phyloP scores from a whole-genome alignment of 192 early-diverging fungal species.

The Thoreauomyces humboldtii region DNA sequence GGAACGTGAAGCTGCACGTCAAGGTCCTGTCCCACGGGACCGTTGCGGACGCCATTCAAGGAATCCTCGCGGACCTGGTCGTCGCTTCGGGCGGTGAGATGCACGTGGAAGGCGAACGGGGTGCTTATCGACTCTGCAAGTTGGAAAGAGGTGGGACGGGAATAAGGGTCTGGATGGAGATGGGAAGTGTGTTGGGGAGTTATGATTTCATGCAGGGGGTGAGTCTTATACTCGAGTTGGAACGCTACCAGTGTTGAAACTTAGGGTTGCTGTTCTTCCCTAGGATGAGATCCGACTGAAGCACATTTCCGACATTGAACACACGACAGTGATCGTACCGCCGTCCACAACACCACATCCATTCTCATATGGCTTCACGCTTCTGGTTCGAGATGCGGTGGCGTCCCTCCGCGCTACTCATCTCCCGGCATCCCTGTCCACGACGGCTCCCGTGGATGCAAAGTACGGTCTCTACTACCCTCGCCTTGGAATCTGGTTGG shows the following conservation, averaged over 20 bases:
- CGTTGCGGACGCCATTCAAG: constrained; percentile 23
- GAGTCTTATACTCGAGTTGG: too few relatives aligned
- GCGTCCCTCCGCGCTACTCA: constrained; percentile 14
- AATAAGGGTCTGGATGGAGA: constrained; percentile 31
- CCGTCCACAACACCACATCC: constrained; percentile 6
- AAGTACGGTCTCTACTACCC: constrained; percentile 32
- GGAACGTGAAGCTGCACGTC: background rate
- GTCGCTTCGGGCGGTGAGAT: constrained; percentile 1
- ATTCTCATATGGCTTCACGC: constrained; percentile 22
- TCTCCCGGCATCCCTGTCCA: background rate
- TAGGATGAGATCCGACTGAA: constrained; percentile 35
- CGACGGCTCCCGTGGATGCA: constrained; percentile 7
- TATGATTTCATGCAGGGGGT: constrained; percentile 33
- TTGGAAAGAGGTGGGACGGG: constrained; percentile 25
- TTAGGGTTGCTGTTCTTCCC: too few relatives aligned
- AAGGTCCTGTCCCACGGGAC: constrained; percentile 11
- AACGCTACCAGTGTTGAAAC: too few relatives aligned
- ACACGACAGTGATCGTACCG: constrained; percentile 12
- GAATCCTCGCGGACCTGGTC: constrained; percentile 12
- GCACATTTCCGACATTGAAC: constrained; percentile 25
- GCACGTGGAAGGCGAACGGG: background rate
- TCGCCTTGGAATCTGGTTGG: constrained; percentile 32
- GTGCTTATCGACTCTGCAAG: constrained; percentile 25
- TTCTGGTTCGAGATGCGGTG: constrained; percentile 20
- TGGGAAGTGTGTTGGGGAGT: background rate